Conservation (phyloP, 2,329 filamentous ascomycete species). For the Colletotrichum sp. region DNA sequence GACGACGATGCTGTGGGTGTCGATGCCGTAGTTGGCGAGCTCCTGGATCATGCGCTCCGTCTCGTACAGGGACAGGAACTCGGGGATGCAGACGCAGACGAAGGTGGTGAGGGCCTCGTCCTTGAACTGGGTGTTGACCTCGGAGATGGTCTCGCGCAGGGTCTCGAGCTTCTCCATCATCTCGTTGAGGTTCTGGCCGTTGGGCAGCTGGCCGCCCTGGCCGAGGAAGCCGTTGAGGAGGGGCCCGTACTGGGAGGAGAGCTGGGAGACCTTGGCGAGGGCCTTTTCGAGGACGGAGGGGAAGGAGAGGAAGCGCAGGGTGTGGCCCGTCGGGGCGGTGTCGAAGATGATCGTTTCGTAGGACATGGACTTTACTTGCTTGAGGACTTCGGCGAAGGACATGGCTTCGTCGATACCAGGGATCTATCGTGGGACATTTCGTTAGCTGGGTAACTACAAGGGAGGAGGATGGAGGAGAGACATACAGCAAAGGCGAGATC, state of each 20-base stretch:
- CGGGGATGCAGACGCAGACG: slow-evolving; percentile 97
- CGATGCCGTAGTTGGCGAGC: slow-evolving; percentile 89
- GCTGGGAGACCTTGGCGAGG: slow-evolving; percentile 93
- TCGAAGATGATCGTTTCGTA: slow-evolving; percentile 99
- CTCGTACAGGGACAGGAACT: slow-evolving; percentile 96
- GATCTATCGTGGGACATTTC: slow-evolving; percentile 64
- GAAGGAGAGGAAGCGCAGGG: slow-evolving; percentile 97
- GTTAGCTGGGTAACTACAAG: not conserved
- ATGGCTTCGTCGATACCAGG: slow-evolving; percentile 99
- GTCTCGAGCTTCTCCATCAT: slow-evolving; percentile 95
- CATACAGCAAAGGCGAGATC: slow-evolving; percentile 92
- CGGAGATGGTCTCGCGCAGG: slow-evolving; percentile 88
- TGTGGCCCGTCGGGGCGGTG: slow-evolving; percentile 96
- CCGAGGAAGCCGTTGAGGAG: slow-evolving; percentile 95
- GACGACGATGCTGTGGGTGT: slow-evolving; percentile 96
- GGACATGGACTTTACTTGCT: slow-evolving; percentile 97
- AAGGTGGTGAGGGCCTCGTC: slow-evolving; percentile 95
- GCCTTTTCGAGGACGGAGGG: slow-evolving; percentile 98
- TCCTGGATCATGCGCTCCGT: slow-evolving; percentile 99
- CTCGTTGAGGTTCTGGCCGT: slow-evolving; percentile 91
- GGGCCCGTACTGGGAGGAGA: slow-evolving; percentile 92
- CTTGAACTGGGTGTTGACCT: slow-evolving; percentile 99
- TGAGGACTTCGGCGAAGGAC: slow-evolving; percentile 98
- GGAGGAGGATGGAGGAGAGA: slow-evolving; percentile 21
- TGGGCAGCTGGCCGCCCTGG: slow-evolving; percentile 75